Evolutionary conservation across 495 filamentous ascomycete species (phyloP).

Genomic region (Barbatosphaeria neglecta): DNA sequence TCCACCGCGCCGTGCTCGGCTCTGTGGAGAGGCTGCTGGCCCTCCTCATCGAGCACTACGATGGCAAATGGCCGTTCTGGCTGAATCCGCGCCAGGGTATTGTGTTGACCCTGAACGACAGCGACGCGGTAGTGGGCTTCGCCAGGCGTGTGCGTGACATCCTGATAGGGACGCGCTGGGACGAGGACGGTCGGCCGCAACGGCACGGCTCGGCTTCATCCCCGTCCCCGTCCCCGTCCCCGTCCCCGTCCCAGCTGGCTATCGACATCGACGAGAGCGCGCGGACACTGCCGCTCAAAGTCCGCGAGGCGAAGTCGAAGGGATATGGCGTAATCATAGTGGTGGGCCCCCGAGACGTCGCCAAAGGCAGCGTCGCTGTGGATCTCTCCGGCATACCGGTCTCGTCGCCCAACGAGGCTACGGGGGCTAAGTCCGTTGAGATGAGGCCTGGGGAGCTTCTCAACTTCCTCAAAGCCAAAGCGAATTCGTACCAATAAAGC

Average conservation of each 20-base stretch:
- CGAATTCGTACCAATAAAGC: slow-evolving; percentile 20
- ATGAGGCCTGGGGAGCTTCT: slow-evolving; percentile 24
- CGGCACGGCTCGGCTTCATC: too few species aligned
- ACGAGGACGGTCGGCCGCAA: too few species aligned
- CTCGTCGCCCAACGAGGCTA: neutral
- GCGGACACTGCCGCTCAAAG: slow-evolving; percentile 54
- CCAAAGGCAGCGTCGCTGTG: slow-evolving; percentile 18
- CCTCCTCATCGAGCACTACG: slow-evolving; percentile 73
- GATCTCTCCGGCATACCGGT: slow-evolving; percentile 13
- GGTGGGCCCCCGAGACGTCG: slow-evolving; percentile 48
- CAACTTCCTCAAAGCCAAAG: slow-evolving; percentile 19
- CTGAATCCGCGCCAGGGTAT: slow-evolving; percentile 72
- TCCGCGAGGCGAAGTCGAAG: slow-evolving; percentile 57
- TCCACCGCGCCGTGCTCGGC: slow-evolving; percentile 82
- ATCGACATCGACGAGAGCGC: slow-evolving; percentile 63
- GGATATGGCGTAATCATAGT: slow-evolving; percentile 67
- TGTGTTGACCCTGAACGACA: slow-evolving; percentile 64
- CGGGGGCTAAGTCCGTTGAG: slow-evolving; percentile 5
- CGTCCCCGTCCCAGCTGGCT: slow-evolving; percentile 42
- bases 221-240: too few species aligned
- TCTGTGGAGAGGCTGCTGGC: slow-evolving; percentile 82
- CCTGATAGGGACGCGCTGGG: slow-evolving; percentile 29
- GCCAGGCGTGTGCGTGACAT: slow-evolving; percentile 37
- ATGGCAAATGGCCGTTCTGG: slow-evolving; percentile 85
- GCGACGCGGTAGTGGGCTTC: slow-evolving; percentile 43